Evolutionary conservation across 2,329 filamentous ascomycete species (phyloP), one percentile per base, ranked within the genome.

Genomic region (Blastomyces percursus): DNA sequence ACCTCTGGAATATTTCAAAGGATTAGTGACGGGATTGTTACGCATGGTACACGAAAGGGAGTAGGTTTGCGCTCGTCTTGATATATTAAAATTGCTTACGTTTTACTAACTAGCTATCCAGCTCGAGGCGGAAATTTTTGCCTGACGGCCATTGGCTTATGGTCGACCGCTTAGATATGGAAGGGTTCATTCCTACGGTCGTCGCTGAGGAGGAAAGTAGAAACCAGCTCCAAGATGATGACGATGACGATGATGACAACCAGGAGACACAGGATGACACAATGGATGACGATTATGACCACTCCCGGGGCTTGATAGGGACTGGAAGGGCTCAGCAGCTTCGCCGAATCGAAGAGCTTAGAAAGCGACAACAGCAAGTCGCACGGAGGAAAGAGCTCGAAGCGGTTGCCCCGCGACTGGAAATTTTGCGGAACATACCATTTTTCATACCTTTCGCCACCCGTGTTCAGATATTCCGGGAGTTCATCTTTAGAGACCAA

Each of bases 391-490:
- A 89, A 66, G 84, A 89, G 64, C 77, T 95, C 30, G 89, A 92
- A 57, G 83, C 88, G 16, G 85, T 96, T 64, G 90, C 89, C 0
- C 93, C 94, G 0, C 87, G 93, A 67, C 79, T 96, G 11, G 92
- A 96, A 71, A 89, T 99, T 5, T 76, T 99, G 59, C 88, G 94
- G 67, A 95, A 97, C 70, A 95, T 99, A 86, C 94, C 94, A 0
- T 99, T 97, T 72, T 89, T 93, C 67, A 94, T 99, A 54, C 94
- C 93, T 0, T 99, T 99, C 69, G 85, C 90, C 46, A 94, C 90
- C 0, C 82, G 94, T 56, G 94, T 99, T 4, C 86, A 91, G 71
- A 93, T 97, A 30, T 97, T 99, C 74, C 85, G 92, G 38, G 86
- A 96, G 70, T 97, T 97, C 69, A 89, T 97, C n/a, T 77, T 84